Percentiles rank a stretch among this genome's conserved stretches.
These are phyloP conservation scores for Sclerotinia spermophila DNA, from an alignment of 2,329 filamentous ascomycete species.

Conservation along the genomic window DNA sequence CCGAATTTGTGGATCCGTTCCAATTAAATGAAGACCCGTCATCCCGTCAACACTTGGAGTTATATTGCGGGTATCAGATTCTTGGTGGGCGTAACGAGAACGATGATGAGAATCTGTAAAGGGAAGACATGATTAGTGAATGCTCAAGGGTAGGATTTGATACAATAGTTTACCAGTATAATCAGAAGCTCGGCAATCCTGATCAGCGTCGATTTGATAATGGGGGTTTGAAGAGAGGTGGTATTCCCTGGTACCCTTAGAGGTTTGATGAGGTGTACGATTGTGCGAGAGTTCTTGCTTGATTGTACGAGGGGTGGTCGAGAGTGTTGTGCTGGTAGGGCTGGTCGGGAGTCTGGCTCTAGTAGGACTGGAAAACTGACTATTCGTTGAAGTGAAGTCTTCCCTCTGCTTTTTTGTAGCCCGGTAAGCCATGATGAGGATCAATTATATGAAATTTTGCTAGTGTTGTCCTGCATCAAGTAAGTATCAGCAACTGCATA, in stretches of 20 bases:
- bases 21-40: not conserved
- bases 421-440: not conserved
- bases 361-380: not conserved
- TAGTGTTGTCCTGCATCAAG: not conserved
- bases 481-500: not conserved
- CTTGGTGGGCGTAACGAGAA: not conserved
- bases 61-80: not conserved
- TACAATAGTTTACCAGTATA: not conserved
- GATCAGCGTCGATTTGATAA: not conserved
- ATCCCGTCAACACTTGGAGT: not conserved
- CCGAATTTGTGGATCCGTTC: constrained; percentile 59
- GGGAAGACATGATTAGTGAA: not conserved
- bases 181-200: not conserved
- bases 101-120: not conserved
- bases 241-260: not conserved
- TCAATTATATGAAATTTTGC: not conserved
- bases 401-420: not conserved
- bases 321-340: not conserved
- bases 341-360: not conserved
- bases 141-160: not conserved
- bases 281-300: not conserved
- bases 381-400: not conserved
- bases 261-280: not conserved
- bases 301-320: not conserved
- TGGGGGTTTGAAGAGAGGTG: not conserved